Conservation (phyloP, 345 rosid species). For the Eucalyptus sp. region DNA sequence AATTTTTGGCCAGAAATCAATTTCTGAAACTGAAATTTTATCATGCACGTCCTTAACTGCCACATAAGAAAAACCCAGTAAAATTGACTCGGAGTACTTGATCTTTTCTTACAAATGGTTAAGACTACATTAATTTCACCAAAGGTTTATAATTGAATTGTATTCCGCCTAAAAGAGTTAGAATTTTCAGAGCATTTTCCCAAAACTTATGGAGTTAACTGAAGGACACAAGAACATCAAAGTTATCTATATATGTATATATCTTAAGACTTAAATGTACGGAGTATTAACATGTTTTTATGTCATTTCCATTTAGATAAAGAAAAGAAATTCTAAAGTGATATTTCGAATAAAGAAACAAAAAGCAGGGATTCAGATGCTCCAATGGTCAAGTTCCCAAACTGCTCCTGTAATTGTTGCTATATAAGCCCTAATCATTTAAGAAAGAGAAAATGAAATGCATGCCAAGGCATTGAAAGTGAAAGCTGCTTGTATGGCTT, state of each 20-base stretch:
- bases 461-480: neutral
- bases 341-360: neutral
- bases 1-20: no score
- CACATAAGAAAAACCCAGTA: neutral
- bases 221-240: neutral
- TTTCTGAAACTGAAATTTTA: no score
- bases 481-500: neutral
- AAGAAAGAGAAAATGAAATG: neutral
- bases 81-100: neutral
- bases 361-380: neutral
- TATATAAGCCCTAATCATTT: neutral
- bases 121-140: neutral
- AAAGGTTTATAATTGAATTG: accelerated
- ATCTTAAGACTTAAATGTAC: no score
- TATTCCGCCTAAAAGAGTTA: neutral
- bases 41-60: no score
- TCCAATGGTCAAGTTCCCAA: neutral
- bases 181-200: neutral
- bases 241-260: neutral
- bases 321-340: no score
- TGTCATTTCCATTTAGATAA: no score
- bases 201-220: neutral
- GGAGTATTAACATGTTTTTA: no score
- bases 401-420: neutral
- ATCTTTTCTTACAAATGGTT: neutral